Evolutionary conservation across 202 grass and related monocot species (phyloP).

Genomic region (Carex arenaria): DNA sequence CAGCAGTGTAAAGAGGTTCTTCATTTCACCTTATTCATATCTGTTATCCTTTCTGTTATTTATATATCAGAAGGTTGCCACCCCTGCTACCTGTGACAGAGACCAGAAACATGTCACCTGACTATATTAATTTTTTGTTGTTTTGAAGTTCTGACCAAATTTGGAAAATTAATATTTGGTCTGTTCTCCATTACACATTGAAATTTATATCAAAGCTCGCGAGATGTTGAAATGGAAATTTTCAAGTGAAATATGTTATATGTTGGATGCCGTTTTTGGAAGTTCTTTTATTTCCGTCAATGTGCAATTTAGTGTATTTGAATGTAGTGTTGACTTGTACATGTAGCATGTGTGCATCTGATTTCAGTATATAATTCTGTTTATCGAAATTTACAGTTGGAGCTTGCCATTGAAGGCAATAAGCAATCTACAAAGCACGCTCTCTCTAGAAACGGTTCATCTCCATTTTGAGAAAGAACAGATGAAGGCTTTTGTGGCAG

Average conservation of each 20-base stretch:
- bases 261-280: neutral
- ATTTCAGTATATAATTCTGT: neutral
- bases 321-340: too few species aligned
- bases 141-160: neutral
- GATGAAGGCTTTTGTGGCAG: neutral
- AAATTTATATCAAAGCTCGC: neutral
- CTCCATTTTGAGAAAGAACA: constrained; percentile 33
- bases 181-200: neutral
- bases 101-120: neutral
- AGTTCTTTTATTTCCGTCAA: neutral
- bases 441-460: constrained; percentile 24
- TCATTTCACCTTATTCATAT: neutral
- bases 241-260: neutral
- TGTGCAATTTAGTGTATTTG: neutral
- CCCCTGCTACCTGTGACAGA: neutral
- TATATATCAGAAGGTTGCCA: neutral
- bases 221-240: neutral
- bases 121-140: neutral
- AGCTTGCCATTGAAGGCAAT: constrained; percentile 13
- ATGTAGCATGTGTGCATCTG: too few species aligned
- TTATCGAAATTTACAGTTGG: constrained; percentile 15
- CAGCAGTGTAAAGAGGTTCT: constrained; percentile 29
- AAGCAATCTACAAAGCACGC: neutral
- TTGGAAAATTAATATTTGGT: neutral
- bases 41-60: neutral